Evolutionary conservation across 2,329 filamentous ascomycete genomes (phyloP).

Genomic region (Monosporascus sp.): DNA sequence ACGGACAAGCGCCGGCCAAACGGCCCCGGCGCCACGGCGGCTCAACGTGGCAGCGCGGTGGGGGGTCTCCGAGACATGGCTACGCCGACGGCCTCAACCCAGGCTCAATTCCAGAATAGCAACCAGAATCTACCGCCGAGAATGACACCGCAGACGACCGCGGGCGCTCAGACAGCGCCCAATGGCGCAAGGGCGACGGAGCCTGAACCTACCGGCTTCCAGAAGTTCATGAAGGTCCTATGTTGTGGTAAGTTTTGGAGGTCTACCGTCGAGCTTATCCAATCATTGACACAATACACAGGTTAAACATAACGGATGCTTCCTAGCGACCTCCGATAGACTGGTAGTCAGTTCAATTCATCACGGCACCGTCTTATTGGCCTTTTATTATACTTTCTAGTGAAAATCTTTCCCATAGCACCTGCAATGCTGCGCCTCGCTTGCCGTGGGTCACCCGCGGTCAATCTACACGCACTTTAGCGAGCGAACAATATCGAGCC

Average conservation of each 20-base stretch:
- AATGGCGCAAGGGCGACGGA: conserved; percentile 55
- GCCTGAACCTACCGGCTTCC: conserved; percentile 72
- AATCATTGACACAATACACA: conserved; percentile 8
- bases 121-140: conserved; percentile 74
- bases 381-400: conserved; percentile 23
- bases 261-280: neutral
- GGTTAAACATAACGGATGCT: conserved; percentile 20
- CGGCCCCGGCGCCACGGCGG: conserved; percentile 65
- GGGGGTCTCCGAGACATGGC: conserved; percentile 69
- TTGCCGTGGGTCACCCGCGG: neutral
- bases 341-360: conserved; percentile 22
- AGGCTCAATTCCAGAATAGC: conserved; percentile 95
- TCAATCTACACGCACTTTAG: neutral
- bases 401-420: conserved; percentile 8
- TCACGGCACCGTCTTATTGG: conserved; percentile 16
- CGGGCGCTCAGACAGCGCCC: conserved; percentile 51
- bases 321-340: conserved; percentile 25
- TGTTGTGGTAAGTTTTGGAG: conserved; percentile 68
- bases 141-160: conserved; percentile 54
- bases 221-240: conserved; percentile 87
- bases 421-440: conserved; percentile 8
- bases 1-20: conserved; percentile 77
- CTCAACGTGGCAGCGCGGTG: conserved; percentile 71
- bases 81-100: conserved; percentile 84
- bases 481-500: neutral